phyloP scores from a whole-genome alignment of 257 asterid genomes.

The Striga asiatica region DNA sequence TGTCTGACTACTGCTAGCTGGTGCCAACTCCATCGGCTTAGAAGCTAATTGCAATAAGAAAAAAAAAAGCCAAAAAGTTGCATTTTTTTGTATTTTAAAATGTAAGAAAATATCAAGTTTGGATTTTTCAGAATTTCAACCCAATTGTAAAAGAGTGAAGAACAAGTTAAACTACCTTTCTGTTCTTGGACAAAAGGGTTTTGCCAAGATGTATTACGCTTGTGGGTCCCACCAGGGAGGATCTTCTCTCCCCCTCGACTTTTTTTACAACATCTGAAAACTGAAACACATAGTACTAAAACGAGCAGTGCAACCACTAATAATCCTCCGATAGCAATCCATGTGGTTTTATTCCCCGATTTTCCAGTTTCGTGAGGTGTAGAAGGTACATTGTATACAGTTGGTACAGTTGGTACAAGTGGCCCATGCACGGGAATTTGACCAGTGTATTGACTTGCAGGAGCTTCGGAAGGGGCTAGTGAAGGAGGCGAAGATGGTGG shows the following conservation, averaged over 20 bases:
- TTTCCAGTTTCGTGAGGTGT: conserved; percentile 23
- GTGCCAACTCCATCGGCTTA: conserved; percentile 24
- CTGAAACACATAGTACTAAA: conserved; percentile 38
- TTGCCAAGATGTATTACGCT: conserved; percentile 23
- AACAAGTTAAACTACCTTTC: background rate
- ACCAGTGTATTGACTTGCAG: conserved; percentile 36
- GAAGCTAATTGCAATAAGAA: background rate
- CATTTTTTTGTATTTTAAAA: too few species aligned
- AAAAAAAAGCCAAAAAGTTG: background rate
- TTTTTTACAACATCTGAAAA: conserved; percentile 36
- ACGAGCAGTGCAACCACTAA: conserved; percentile 27
- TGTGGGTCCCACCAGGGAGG: conserved; percentile 15
- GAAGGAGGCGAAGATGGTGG: conserved; percentile 53
- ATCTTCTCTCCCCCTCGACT: conserved; percentile 19
- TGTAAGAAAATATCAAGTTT: too few species aligned
- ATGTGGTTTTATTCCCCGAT: conserved; percentile 23
- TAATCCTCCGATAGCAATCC: conserved; percentile 48
- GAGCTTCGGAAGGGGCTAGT: conserved; percentile 36
- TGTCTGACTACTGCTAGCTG: conserved; percentile 26
- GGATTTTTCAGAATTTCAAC: too few species aligned
- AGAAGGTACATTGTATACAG: conserved; percentile 7
- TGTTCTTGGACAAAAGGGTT: conserved; percentile 22
- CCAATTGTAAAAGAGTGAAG: too few species aligned
- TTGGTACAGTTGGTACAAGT: background rate
- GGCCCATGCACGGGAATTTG: conserved; percentile 28